phyloP scores from a whole-genome alignment of 306 rosid genomes.

The Lotus japonicus region DNA sequence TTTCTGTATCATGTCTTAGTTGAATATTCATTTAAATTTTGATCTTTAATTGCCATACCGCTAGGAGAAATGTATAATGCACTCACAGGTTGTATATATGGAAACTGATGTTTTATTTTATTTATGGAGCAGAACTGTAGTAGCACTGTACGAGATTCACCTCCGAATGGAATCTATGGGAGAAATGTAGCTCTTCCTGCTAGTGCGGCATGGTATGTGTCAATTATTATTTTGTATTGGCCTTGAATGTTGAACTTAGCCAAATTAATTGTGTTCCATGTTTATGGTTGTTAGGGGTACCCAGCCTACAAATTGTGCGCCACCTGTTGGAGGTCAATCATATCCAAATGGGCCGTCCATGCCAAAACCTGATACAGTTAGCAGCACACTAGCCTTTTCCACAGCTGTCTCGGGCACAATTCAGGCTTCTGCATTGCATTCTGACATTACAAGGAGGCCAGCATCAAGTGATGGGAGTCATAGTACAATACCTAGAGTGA shows the following conservation, averaged over 20 bases:
- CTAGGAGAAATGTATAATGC: neutral
- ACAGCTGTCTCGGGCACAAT: constrained; percentile 48
- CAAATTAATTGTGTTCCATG: neutral
- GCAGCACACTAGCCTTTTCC: constrained; percentile 44
- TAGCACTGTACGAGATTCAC: constrained; percentile 50
- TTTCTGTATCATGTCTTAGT: neutral
- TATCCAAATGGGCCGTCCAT: constrained; percentile 52
- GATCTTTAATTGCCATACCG: neutral
- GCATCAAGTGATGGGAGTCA: constrained; percentile 42
- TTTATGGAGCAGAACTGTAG: constrained; percentile 44
- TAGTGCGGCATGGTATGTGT: constrained; percentile 70
- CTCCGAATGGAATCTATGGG: constrained; percentile 76
- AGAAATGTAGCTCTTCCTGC: constrained; percentile 65
- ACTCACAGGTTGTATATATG: neutral
- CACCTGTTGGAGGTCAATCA: constrained; percentile 36
- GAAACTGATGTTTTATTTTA: constrained; percentile 17
- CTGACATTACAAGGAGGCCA: constrained; percentile 47
- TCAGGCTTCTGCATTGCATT: constrained; percentile 35
- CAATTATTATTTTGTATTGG: constrained; percentile 15
- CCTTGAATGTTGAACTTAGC: constrained; percentile 13
- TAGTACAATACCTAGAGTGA: constrained; percentile 31
- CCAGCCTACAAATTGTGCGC: constrained; percentile 55
- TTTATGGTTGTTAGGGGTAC: constrained; percentile 57
- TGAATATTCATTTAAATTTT: neutral
- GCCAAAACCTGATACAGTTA: constrained; percentile 46